Evolutionary conservation across 2,329 filamentous ascomycete species (phyloP), one percentile per base, ranked within the genome.

Genomic region (Chrysoporthe cubensis): DNA sequence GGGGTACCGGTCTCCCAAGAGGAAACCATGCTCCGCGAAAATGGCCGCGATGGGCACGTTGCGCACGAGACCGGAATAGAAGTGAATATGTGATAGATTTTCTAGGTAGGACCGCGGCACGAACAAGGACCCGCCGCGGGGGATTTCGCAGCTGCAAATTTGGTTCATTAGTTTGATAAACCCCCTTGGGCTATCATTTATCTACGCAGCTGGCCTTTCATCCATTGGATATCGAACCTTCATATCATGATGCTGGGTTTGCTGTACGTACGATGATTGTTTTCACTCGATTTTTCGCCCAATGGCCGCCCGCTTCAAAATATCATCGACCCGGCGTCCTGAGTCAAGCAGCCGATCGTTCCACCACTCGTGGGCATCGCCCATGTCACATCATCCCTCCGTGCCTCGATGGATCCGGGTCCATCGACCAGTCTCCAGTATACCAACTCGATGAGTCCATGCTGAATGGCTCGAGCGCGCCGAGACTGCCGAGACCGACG

Each of bases 381-480:
- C 21, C 58, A 46, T 21, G 26, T 64, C 52, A 69, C 62, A 69
- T 69, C 16, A 69, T 32, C 18, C 65, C 65, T 14, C 62, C 62
- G n/a, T 67, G 59, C 26, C 65, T 66, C 4, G 59, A 58, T 58
- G 62, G 62, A 42, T 65, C 66, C 46, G 66, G 57, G 42, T 68
- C 67, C 52, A 68, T 69, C 62, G 42, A 34, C 68, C 69, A 70
- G 46, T 69, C 67, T 7, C 65, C 67, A 9, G 67, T 66, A 26
- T 71, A 71, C 69, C 69, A 71, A 68, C 44, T 71, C 61, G 52
- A 62, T 18, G 50, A 69, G 18, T 73, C 73, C 65, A 73, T 71
- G 11, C 71, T 74, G 32, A 75, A 73, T 14, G 65, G 70, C 21
- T 76, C 75, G 13, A 75, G 64, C 14, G 61, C 65, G 32, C 68